Evolutionary conservation across 2,329 filamentous ascomycete genomes (phyloP).

Genomic region (Apiospora arundinis): DNA sequence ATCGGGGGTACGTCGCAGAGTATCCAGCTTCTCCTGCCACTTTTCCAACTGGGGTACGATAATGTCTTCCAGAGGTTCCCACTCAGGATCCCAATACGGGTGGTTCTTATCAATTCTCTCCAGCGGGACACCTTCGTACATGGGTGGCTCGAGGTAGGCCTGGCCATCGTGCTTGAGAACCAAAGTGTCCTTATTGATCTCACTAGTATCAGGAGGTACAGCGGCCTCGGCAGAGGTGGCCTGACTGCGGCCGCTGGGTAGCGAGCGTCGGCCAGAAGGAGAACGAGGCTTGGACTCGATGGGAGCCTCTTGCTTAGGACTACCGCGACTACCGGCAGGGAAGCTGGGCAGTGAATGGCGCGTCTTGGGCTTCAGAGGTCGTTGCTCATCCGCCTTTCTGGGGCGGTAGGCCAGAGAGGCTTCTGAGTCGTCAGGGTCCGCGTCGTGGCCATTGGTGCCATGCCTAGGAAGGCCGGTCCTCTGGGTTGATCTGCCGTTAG

Average conservation of each 20-base stretch:
- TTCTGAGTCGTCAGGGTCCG: constrained; percentile 27
- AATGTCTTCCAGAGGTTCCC: constrained; percentile 52
- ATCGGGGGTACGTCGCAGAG: constrained; percentile 32
- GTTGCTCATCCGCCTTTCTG: constrained; percentile 26
- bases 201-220: constrained; percentile 30
- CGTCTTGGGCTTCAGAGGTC: constrained; percentile 36
- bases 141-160: constrained; percentile 56
- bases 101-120: constrained; percentile 56
- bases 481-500: constrained; percentile 27
- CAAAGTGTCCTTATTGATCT: constrained; percentile 55
- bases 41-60: constrained; percentile 52
- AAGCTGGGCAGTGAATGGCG: constrained; percentile 39
- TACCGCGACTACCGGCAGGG: constrained; percentile 24
- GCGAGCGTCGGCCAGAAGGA: constrained; percentile 38
- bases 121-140: constrained; percentile 60
- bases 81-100: constrained; percentile 62
- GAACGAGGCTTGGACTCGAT: constrained; percentile 35
- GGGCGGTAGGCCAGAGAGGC: constrained; percentile 20
- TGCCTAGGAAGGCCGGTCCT: constrained; percentile 22
- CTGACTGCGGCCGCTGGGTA: constrained; percentile 38
- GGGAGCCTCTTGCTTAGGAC: constrained; percentile 28
- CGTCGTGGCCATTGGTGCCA: constrained; percentile 25
- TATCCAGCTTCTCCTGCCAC: constrained; percentile 55
- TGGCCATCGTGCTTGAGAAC: constrained; percentile 55
- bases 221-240: constrained; percentile 33